Conservation (phyloP, 768 basidiomycete genomes). For the Rhizopogon rudus region DNA sequence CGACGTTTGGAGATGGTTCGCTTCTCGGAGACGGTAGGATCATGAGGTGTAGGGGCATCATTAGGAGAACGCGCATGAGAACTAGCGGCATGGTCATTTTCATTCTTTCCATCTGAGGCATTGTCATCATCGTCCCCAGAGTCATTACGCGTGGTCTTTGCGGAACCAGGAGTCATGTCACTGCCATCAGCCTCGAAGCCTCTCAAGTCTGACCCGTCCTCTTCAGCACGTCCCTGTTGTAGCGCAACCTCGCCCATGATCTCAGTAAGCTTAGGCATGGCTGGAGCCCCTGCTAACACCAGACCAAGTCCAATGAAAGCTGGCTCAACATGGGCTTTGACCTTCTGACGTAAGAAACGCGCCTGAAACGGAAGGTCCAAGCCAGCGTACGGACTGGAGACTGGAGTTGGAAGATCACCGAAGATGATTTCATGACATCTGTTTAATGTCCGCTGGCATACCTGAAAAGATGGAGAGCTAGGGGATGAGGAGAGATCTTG, state of each 20-base stretch:
- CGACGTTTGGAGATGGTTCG: constrained; percentile 27
- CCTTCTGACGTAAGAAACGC: constrained; percentile 52
- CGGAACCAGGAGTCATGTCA: constrained; percentile 29
- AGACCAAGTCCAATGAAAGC: constrained; percentile 82
- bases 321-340: constrained; percentile 70
- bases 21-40: constrained; percentile 3
- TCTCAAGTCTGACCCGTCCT: constrained; percentile 45
- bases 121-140: constrained; percentile 38
- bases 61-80: constrained; percentile 3
- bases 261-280: constrained; percentile 69
- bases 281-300: constrained; percentile 71
- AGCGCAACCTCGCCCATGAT: constrained; percentile 79
- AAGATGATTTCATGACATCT: constrained; percentile 97
- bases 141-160: constrained; percentile 12
- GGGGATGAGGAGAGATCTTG: constrained; percentile 58
- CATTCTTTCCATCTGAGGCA: constrained; percentile 37
- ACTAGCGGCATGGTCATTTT: constrained; percentile 19
- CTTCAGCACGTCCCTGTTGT: constrained; percentile 81
- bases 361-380: constrained; percentile 45
- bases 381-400: constrained; percentile 62
- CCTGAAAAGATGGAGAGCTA: constrained; percentile 74
- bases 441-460: constrained; percentile 89
- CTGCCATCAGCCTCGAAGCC: constrained; percentile 46
- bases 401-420: constrained; percentile 69
- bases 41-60: constrained; percentile 11